Base-by-base conservation (phyloP, 164 flowering plant genomes). In the Pachysandra terminalis region DNA sequence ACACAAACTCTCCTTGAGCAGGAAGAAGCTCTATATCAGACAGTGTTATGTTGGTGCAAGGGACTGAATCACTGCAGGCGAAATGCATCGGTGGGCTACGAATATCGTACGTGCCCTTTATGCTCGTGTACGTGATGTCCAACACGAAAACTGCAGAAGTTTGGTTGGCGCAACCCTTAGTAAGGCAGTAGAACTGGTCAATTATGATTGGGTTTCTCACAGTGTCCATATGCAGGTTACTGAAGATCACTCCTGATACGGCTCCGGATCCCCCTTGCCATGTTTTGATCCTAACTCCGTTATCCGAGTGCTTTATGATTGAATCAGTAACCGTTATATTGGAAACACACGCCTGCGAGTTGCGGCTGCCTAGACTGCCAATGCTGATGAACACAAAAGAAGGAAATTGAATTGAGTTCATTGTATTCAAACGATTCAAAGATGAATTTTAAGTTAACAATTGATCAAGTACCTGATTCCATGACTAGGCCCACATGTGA, bases 221-320 rank as follows among this genome's bases (percentile, higher is more conserved):
- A 0, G 65, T 81, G 67, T 89, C 93, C 94, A 93, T 85, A 56
- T 67, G 79, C 28, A 93, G 73, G 66, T 87, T 86, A 19, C 67
- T 73, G 81, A 91, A 93, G n/a, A 73, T 80, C 3, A 93, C 80
- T 1, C 68, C 70, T 0, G 92, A 82, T 4, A 93, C 97, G 0
- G 85, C 60, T 3, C 98, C 97, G 1, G 80, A 82, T 10, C 98
- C 98, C 0, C 98, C 98, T 78, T 90, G 98, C 93, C 96, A 93
- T 66, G 98, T 93, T 72, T 93, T 93, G 77, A 93, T 87, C 54
- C 97, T 65, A 2, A 90, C 84, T 0, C 97, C 98, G 54, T 91
- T 91, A 68, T 85, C 90, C 0, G 97, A 93, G 52, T 76, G 67
- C 72, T 76, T 81, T 40, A 91, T 90, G 17, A 75, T 67, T 12